Evolutionary conservation across 345 rosid species (phyloP).

Genomic region (Populus euphratica): DNA sequence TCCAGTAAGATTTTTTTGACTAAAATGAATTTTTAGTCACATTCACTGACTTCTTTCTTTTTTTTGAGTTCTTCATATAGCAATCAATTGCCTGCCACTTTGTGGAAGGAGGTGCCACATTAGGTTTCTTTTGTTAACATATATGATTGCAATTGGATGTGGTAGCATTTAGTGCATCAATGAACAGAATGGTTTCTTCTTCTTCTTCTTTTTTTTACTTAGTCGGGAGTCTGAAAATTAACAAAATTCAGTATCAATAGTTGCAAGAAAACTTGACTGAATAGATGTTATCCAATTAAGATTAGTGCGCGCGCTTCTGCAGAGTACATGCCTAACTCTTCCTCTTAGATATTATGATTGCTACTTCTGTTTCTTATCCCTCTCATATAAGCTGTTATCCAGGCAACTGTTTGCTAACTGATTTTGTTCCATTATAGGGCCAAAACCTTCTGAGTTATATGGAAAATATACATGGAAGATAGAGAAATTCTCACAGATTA

Average conservation of each 20-base stretch:
- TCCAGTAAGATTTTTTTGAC: no score
- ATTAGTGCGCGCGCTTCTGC: background rate
- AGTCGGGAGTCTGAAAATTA: background rate
- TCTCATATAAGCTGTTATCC: background rate
- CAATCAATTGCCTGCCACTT: background rate
- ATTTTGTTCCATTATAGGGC: slow-evolving; percentile 44
- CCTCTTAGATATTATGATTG: background rate
- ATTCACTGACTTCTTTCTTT: background rate
- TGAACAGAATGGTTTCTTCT: background rate
- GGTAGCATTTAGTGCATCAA: background rate
- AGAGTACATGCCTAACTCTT: background rate
- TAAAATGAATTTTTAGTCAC: background rate
- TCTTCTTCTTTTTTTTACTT: background rate
- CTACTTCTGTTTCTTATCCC: background rate
- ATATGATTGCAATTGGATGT: background rate
- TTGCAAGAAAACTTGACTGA: background rate
- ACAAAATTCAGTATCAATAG: background rate
- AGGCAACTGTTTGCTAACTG: slow-evolving; percentile 15
- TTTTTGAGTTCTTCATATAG: background rate
- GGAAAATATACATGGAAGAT: slow-evolving; percentile 90
- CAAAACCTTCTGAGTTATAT: slow-evolving; percentile 67
- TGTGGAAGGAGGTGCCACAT: background rate
- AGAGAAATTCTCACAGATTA: slow-evolving; percentile 76
- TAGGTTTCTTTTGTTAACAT: background rate
- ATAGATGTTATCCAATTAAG: background rate